phyloP scores from a whole-genome alignment of 768 basidiomycete genomes.

The Exsudoporus frostii region DNA sequence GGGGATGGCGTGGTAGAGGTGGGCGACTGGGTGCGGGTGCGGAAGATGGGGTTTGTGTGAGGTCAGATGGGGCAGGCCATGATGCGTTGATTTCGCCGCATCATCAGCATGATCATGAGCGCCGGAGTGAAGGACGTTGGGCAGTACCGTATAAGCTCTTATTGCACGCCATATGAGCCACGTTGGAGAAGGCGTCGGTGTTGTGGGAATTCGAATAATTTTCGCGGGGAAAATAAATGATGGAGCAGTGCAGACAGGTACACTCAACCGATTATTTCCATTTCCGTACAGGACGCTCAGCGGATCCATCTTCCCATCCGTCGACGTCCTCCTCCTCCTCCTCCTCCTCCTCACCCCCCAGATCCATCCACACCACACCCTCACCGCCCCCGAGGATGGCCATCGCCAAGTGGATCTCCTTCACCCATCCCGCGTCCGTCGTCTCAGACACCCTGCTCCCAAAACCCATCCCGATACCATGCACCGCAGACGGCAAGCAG shows the following conservation, averaged over 20 bases:
- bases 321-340: not conserved
- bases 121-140: not conserved
- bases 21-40: constrained; percentile 57
- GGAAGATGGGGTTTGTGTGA: constrained; percentile 37
- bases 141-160: not conserved
- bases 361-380: not conserved
- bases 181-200: too few relatives aligned
- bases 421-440: constrained; percentile 27
- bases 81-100: not conserved
- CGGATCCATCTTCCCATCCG: constrained; percentile 11
- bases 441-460: constrained; percentile 26
- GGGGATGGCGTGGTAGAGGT: constrained; percentile 53
- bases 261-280: not conserved
- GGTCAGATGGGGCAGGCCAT: not conserved
- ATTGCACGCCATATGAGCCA: too few relatives aligned
- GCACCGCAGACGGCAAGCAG: constrained; percentile 71
- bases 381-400: constrained; percentile 22
- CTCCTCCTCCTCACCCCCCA: not conserved
- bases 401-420: constrained; percentile 40
- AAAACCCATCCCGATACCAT: constrained; percentile 37
- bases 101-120: not conserved
- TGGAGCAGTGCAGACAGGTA: too few relatives aligned
- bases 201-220: too few relatives aligned
- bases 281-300: not conserved
- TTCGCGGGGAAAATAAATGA: too few relatives aligned